These are phyloP conservation scores for Piromyces sp. DNA, from an alignment of 192 early-diverging fungal species.

Conservation along the genomic window DNA sequence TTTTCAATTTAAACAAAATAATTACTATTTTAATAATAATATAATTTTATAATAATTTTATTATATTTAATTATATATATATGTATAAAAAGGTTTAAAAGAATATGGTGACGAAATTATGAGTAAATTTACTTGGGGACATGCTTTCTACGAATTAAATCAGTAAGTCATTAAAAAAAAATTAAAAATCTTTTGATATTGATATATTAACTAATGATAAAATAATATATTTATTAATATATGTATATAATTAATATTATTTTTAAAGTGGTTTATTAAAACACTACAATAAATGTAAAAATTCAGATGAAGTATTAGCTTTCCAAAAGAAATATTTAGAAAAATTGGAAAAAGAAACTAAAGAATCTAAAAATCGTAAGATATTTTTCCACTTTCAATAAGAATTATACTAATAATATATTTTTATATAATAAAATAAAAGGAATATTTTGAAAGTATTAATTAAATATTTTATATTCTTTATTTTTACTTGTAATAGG, in stretches of 20 bases:
- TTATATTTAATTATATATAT: too few relatives aligned
- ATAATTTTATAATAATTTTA: too few relatives aligned
- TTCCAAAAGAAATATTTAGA: constrained; percentile 69
- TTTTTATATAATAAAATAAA: too few relatives aligned
- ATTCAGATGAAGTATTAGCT: constrained; percentile 49
- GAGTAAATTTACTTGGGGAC: constrained; percentile 86
- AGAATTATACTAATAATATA: too few relatives aligned
- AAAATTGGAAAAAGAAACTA: constrained; percentile 44
- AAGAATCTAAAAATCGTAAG: constrained; percentile 15
- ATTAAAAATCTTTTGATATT: not conserved
- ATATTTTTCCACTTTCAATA: too few relatives aligned
- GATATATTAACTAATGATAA: not conserved
- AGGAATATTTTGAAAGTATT: too few relatives aligned
- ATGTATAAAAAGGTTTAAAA: constrained; percentile 24
- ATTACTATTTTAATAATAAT: too few relatives aligned
- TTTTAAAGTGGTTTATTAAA: constrained; percentile 43
- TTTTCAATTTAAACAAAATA: too few relatives aligned
- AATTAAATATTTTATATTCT: not conserved
- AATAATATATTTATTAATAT: too few relatives aligned
- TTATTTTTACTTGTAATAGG: not conserved
- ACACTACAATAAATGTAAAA: constrained; percentile 57
- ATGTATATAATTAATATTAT: not conserved
- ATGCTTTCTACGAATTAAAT: constrained; percentile 81
- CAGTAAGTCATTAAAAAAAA: constrained; percentile 18
- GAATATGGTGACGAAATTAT: constrained; percentile 58